Conservation (phyloP, 805 yeast species). For the Zygotorulaspora florentina region DNA sequence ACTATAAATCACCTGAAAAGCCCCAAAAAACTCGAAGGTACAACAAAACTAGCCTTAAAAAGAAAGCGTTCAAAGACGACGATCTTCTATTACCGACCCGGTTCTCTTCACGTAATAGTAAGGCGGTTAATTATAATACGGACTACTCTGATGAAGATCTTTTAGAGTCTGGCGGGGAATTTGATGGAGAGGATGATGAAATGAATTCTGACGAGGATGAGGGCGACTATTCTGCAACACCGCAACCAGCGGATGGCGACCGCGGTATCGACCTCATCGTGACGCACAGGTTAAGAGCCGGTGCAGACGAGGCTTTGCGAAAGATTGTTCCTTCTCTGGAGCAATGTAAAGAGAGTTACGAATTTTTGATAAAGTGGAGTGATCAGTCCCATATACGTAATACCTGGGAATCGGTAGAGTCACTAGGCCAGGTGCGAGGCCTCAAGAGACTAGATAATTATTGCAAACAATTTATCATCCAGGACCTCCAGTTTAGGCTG, state of each 20-base stretch:
- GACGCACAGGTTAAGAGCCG: conserved; percentile 27
- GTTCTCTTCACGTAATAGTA: conserved; percentile 66
- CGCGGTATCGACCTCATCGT: conserved; percentile 30
- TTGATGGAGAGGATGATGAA: conserved; percentile 31
- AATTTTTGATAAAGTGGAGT: conserved; percentile 77
- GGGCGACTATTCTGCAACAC: conserved; percentile 26
- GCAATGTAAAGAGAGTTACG: conserved; percentile 57
- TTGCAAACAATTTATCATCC: conserved; percentile 67
- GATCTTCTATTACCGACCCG: conserved; percentile 52
- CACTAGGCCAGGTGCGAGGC: conserved; percentile 57
- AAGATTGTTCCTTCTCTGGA: conserved; percentile 39
- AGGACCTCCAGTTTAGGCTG: conserved; percentile 68
- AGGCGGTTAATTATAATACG: conserved; percentile 69
- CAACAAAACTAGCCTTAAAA: conserved; percentile 8
- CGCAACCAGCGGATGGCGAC: conserved; percentile 35
- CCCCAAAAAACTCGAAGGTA: conserved; percentile 10
- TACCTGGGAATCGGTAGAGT: conserved; percentile 78
- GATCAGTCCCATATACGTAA: conserved; percentile 88
- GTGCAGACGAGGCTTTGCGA: conserved; percentile 21
- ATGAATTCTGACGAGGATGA: conserved; percentile 24
- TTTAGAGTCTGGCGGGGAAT: conserved; percentile 34
- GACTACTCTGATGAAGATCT: conserved; percentile 54
- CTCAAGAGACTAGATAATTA: conserved; percentile 85
- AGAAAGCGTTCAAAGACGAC: conserved; percentile 9
- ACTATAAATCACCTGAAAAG: conserved; percentile 15